Evolutionary conservation across 805 yeast genomes (phyloP).

Genomic region (Sugiyamaella smithiae): DNA sequence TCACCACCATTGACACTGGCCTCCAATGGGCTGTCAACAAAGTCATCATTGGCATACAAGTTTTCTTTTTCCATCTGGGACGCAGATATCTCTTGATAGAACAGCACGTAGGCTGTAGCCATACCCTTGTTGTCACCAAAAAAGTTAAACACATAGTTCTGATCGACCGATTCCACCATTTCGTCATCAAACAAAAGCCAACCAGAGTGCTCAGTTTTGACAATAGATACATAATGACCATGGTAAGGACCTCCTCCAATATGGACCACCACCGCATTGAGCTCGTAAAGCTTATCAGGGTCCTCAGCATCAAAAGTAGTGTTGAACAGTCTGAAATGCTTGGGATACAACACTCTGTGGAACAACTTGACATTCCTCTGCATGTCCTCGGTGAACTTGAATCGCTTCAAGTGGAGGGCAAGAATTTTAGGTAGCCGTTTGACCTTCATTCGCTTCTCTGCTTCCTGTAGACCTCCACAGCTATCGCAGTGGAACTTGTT

Average conservation of each 20-base stretch:
- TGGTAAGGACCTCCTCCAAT: slow-evolving; percentile 98
- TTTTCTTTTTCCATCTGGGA: slow-evolving; percentile 27
- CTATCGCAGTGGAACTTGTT: slow-evolving; percentile 92
- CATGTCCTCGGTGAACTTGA: slow-evolving; percentile 82
- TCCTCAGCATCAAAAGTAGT: slow-evolving; percentile 55
- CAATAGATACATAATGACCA: slow-evolving; percentile 89
- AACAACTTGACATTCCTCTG: slow-evolving; percentile 83
- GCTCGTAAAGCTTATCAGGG: slow-evolving; percentile 65
- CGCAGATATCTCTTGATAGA: slow-evolving; percentile 57
- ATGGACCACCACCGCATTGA: slow-evolving; percentile 85
- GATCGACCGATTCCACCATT: slow-evolving; percentile 84
- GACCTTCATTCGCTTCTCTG: slow-evolving; percentile 82
- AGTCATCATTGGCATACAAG: slow-evolving; percentile 29
- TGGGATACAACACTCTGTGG: slow-evolving; percentile 79
- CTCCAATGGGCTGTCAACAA: slow-evolving; percentile 22
- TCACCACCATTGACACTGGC: not conserved
- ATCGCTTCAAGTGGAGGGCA: slow-evolving; percentile 84
- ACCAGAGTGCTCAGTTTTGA: slow-evolving; percentile 72
- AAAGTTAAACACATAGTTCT: slow-evolving; percentile 75
- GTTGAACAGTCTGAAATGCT: slow-evolving; percentile 59
- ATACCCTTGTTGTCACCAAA: slow-evolving; percentile 86
- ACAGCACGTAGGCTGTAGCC: slow-evolving; percentile 87
- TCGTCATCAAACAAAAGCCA: slow-evolving; percentile 97
- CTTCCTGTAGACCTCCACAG: slow-evolving; percentile 90
- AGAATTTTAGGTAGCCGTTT: slow-evolving; percentile 73